Percentiles rank a stretch among this genome's conserved stretches.
phyloP scores from a whole-genome alignment of 495 filamentous ascomycete species.

The Friedmanniomyces simplex region DNA sequence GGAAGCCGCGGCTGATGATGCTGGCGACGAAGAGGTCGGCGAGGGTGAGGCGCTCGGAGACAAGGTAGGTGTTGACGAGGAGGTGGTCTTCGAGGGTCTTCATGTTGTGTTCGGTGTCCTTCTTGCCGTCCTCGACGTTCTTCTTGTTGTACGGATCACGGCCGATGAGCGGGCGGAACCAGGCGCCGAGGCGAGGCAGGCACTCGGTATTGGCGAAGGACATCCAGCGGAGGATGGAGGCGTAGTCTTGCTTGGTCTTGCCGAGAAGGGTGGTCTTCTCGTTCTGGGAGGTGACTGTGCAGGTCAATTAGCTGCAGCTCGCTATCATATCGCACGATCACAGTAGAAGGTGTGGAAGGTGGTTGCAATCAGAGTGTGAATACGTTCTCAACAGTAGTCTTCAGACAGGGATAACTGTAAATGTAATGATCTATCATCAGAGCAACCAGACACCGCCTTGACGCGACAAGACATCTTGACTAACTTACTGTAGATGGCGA shows the following conservation, averaged over 20 bases:
- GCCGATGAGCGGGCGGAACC: slow-evolving; percentile 85
- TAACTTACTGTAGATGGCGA: slow-evolving; percentile 91
- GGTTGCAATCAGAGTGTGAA: slow-evolving; percentile 48
- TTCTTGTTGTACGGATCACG: slow-evolving; percentile 93
- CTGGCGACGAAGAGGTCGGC: slow-evolving; percentile 79
- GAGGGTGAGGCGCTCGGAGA: slow-evolving; percentile 92
- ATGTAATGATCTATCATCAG: slow-evolving; percentile 63
- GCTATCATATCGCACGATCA: background rate
- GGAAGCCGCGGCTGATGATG: slow-evolving; percentile 72
- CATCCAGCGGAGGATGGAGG: slow-evolving; percentile 95
- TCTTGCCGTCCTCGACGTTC: slow-evolving; percentile 67
- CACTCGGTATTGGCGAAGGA: slow-evolving; percentile 84
- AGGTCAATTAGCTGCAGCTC: background rate
- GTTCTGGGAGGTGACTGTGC: slow-evolving; percentile 90
- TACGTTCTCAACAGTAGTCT: slow-evolving; percentile 66
- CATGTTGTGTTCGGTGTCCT: slow-evolving; percentile 54
- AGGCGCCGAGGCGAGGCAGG: slow-evolving; percentile 60
- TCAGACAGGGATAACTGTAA: slow-evolving; percentile 99
- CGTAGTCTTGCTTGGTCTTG: slow-evolving; percentile 99
- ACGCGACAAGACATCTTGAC: slow-evolving; percentile 3
- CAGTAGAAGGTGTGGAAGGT: background rate
- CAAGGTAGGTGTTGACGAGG: slow-evolving; percentile 86
- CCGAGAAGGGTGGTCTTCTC: slow-evolving; percentile 98
- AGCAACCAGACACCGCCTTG: slow-evolving; percentile 9
- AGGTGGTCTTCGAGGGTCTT: slow-evolving; percentile 76